Evolutionary conservation across 345 rosid genomes (phyloP).

Genomic region (Salix suchowensis): DNA sequence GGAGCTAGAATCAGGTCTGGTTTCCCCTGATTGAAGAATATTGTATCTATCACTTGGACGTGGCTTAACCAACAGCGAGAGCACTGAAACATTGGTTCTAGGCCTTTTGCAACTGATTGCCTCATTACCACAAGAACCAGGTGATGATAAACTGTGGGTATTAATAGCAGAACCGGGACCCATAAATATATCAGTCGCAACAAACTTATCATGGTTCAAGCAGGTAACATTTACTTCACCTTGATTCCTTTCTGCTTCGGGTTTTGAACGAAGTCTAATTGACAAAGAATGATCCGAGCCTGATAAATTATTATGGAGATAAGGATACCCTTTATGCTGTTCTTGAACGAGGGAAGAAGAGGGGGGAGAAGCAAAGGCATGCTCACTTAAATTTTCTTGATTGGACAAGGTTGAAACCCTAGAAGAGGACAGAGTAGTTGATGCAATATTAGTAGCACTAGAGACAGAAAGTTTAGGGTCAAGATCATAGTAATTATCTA

Average conservation of each 20-base stretch:
- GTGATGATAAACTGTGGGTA: constrained; percentile 11
- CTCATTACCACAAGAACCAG: constrained; percentile 7
- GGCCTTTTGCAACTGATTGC: constrained; percentile 27
- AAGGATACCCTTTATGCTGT: background rate
- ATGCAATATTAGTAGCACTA: background rate
- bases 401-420: constrained; percentile 31
- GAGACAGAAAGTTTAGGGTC: constrained; percentile 13
- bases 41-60: constrained; percentile 18
- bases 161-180: constrained; percentile 25
- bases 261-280: constrained; percentile 4
- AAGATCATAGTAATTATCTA: constrained; percentile 5
- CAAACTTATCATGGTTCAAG: constrained; percentile 2
- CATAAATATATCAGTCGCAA: constrained; percentile 31
- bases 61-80: constrained; percentile 18
- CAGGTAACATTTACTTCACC: background rate
- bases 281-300: background rate
- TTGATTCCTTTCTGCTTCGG: constrained; percentile 5
- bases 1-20: constrained; percentile 29
- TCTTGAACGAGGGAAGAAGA: background rate
- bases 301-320: background rate
- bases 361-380: constrained; percentile 6
- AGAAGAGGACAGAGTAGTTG: constrained; percentile 20
- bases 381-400: constrained; percentile 12
- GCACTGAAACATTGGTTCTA: constrained; percentile 21
- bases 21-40: constrained; percentile 29